These are phyloP conservation scores for Boletus fagicola DNA, from an alignment of 768 basidiomycete genomes.

Conservation along the genomic window DNA sequence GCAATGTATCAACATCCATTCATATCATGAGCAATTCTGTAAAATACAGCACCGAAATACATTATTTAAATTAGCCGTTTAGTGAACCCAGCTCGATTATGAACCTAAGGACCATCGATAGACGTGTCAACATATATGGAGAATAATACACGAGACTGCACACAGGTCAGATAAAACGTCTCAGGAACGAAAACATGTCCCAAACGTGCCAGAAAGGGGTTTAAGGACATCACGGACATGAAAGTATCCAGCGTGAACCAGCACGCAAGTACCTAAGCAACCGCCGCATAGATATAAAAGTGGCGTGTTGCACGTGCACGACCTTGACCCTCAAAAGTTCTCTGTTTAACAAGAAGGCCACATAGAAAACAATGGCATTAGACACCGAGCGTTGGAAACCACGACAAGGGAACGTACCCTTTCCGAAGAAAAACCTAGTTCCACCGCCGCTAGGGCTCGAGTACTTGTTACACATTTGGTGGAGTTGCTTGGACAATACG, in stretches of 20 bases:
- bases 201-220: neutral
- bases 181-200: neutral
- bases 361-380: constrained; percentile 4
- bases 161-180: neutral
- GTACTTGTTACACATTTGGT: constrained; percentile 82
- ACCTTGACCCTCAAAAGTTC: constrained; percentile 16
- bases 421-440: constrained; percentile 90
- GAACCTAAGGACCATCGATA: neutral
- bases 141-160: neutral
- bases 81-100: neutral
- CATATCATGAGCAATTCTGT: constrained; percentile 1
- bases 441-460: constrained; percentile 66
- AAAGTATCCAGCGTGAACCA: neutral
- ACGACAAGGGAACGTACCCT: constrained; percentile 50
- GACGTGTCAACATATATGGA: neutral
- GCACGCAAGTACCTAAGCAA: neutral
- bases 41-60: constrained; percentile 1
- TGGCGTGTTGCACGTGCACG: neutral
- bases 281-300: neutral
- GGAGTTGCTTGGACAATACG: constrained; percentile 66
- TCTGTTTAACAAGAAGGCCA: constrained; percentile 11
- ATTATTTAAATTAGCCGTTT: neutral
- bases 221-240: neutral
- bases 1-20: neutral
- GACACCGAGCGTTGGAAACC: neutral